These are phyloP conservation scores for Apiospora kogelbergensis DNA, from an alignment of 2,329 filamentous ascomycete genomes.

Conservation along the genomic window DNA sequence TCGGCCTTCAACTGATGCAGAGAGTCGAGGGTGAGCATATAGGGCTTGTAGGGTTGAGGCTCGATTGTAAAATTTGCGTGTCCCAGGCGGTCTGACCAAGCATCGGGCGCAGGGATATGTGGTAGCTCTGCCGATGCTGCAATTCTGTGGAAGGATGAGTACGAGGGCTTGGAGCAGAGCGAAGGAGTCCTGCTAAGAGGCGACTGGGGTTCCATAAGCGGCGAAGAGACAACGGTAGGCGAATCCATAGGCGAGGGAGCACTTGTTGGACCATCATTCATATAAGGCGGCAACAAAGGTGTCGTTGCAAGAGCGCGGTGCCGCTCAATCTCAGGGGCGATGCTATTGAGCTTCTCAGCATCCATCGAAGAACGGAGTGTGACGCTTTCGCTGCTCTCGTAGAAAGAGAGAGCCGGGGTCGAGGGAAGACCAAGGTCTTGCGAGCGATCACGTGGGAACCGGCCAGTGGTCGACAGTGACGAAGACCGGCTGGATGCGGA, in stretches of 20 bases:
- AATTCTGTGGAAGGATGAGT: constrained; percentile 68
- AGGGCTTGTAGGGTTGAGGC: constrained; percentile 76
- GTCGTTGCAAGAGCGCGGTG: constrained; percentile 69
- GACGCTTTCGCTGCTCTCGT: constrained; percentile 58
- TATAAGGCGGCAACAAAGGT: constrained; percentile 79
- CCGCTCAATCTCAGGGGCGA: constrained; percentile 53
- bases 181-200: constrained; percentile 62
- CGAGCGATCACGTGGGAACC: constrained; percentile 42
- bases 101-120: constrained; percentile 63
- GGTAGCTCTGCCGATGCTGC: constrained; percentile 39
- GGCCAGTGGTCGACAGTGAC: constrained; percentile 66
- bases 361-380: constrained; percentile 48
- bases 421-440: constrained; percentile 57
- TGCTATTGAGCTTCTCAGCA: constrained; percentile 51
- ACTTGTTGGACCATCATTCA: constrained; percentile 53
- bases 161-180: constrained; percentile 74
- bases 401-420: constrained; percentile 64
- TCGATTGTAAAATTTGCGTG: constrained; percentile 92
- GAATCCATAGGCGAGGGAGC: constrained; percentile 84
- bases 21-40: constrained; percentile 55
- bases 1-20: constrained; percentile 68
- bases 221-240: constrained; percentile 69
- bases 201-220: constrained; percentile 37
- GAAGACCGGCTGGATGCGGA: constrained; percentile 73
- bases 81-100: constrained; percentile 82